These are phyloP conservation scores for Yarrowia divulgata DNA, from an alignment of 805 yeast species.

Conservation along the genomic window DNA sequence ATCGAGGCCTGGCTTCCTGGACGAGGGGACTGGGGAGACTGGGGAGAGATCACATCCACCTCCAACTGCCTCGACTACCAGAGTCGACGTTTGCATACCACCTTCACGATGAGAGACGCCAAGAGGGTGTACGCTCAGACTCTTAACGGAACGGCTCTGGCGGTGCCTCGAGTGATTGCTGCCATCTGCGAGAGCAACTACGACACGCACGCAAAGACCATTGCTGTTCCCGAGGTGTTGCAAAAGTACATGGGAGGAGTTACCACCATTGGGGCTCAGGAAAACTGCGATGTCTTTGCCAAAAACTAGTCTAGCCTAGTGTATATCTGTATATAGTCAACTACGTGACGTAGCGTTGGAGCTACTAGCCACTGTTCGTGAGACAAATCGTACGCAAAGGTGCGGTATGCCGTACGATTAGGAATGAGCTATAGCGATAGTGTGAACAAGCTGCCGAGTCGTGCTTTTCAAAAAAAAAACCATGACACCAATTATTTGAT, in stretches of 20 bases:
- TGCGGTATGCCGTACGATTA: too few relatives aligned
- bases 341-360: too few relatives aligned
- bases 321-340: slow-evolving; percentile 29
- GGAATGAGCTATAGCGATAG: too few relatives aligned
- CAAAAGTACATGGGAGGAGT: slow-evolving; percentile 73
- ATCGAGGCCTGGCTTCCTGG: slow-evolving; percentile 99
- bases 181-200: slow-evolving; percentile 90
- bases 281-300: slow-evolving; percentile 17
- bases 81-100: slow-evolving; percentile 79
- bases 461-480: too few relatives aligned
- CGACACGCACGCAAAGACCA: slow-evolving; percentile 60
- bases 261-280: slow-evolving; percentile 8
- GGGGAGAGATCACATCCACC: slow-evolving; percentile 93
- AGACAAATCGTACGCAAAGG: too few relatives aligned
- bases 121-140: slow-evolving; percentile 70
- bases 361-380: too few relatives aligned
- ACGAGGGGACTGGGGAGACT: slow-evolving; percentile 81
- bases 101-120: slow-evolving; percentile 53
- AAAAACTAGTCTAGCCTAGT: neutral
- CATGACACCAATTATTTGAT: too few relatives aligned
- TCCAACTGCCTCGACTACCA: slow-evolving; percentile 95
- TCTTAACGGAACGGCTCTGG: slow-evolving; percentile 93
- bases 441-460: too few relatives aligned
- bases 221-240: slow-evolving; percentile 72
- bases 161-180: slow-evolving; percentile 87